phyloP scores from a whole-genome alignment of 2,329 filamentous ascomycete genomes.

The Zymoseptoria brevis region DNA sequence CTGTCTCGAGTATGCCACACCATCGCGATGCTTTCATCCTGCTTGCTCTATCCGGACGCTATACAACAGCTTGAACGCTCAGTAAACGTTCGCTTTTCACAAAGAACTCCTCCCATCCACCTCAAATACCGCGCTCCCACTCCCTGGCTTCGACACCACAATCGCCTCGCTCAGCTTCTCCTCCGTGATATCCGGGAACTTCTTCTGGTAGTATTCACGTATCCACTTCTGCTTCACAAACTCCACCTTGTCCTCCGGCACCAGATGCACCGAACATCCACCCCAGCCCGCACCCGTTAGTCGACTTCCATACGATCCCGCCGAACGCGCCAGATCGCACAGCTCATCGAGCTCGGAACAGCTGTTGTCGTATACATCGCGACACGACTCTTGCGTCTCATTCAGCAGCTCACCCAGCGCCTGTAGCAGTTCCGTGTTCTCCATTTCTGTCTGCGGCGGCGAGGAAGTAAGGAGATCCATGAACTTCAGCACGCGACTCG shows the following conservation, averaged over 20 bases:
- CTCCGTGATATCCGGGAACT: constrained; percentile 56
- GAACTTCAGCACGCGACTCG: constrained; percentile 77
- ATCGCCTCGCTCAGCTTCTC: constrained; percentile 73
- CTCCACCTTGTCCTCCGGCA: constrained; percentile 73
- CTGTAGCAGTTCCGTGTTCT: constrained; percentile 58
- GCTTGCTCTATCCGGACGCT: neutral
- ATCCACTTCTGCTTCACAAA: constrained; percentile 70
- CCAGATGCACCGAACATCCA: constrained; percentile 88
- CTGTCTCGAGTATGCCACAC: too few relatives aligned
- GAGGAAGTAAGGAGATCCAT: constrained; percentile 58
- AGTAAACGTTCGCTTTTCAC: constrained; percentile 27
- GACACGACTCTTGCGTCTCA: constrained; percentile 78
- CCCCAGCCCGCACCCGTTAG: constrained; percentile 95
- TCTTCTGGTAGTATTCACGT: constrained; percentile 72
- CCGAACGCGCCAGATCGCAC: constrained; percentile 67
- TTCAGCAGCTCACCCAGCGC: constrained; percentile 79
- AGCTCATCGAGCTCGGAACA: constrained; percentile 87
- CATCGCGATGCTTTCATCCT: neutral
- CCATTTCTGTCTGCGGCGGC: constrained; percentile 39
- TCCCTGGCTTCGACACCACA: constrained; percentile 80
- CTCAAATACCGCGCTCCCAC: constrained; percentile 46
- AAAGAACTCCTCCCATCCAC: constrained; percentile 18
- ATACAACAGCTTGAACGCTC: constrained; percentile 17
- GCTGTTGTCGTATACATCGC: constrained; percentile 82
- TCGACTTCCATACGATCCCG: constrained; percentile 76